Percentiles rank a stretch among this genome's conserved stretches.
Evolutionary conservation across 1,284 basidiomycete species (phyloP).

Genomic region (Rhizoctonia solani): DNA sequence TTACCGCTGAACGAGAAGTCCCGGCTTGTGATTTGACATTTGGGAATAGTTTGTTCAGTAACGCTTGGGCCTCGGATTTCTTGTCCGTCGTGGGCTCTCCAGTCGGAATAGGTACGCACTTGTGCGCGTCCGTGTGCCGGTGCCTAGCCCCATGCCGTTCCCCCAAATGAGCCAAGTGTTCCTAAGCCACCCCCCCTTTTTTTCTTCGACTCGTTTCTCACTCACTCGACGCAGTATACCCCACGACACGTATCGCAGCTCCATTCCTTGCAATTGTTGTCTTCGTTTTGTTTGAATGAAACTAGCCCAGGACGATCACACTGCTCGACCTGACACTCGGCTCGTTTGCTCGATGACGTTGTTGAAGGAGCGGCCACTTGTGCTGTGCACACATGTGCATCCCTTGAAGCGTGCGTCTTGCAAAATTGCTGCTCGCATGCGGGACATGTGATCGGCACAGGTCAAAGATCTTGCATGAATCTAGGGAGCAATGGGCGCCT

Average conservation of each 20-base stretch:
- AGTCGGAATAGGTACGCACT: constrained; percentile 46
- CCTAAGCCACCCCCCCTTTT: background rate
- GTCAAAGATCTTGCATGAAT: constrained; percentile 59
- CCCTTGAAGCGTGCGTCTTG: constrained; percentile 59
- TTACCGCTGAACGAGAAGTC: constrained; percentile 39
- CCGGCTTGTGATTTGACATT: constrained; percentile 37
- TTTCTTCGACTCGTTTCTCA: constrained; percentile 37
- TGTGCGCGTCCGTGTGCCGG: constrained; percentile 61
- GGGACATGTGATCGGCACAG: constrained; percentile 63
- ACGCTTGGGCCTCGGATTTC: constrained; percentile 56
- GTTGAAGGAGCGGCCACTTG: constrained; percentile 23
- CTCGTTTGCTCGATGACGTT: constrained; percentile 18
- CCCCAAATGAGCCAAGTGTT: background rate
- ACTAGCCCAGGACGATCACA: constrained; percentile 52
- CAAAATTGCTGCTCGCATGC: constrained; percentile 59
- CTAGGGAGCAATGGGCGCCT: constrained; percentile 60
- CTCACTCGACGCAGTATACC: constrained; percentile 66
- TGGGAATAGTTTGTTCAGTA: constrained; percentile 62
- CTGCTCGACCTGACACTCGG: constrained; percentile 52
- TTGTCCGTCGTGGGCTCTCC: constrained; percentile 43
- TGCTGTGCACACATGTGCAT: constrained; percentile 58
- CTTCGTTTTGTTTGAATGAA: constrained; percentile 38
- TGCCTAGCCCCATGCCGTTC: constrained; percentile 52
- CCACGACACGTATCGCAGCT: constrained; percentile 50
- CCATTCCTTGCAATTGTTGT: constrained; percentile 44